Evolutionary conservation across 139 green algal genomes (phyloP), one percentile per base, ranked within the genome.

Genomic region (Chlamydomonas schloesseri): DNA sequence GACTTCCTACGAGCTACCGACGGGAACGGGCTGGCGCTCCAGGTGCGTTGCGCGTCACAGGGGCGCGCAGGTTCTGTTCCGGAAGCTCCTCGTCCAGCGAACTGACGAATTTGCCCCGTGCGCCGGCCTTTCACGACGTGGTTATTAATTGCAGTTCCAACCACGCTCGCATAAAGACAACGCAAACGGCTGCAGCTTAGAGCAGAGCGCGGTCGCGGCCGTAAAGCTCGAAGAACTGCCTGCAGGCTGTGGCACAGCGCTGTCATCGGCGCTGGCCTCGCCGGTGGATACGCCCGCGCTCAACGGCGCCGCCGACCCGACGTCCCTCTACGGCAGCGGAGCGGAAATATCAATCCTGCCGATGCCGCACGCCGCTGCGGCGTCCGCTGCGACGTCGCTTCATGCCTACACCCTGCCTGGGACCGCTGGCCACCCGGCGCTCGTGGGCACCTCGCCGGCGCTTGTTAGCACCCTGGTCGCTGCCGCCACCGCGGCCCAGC

Each of bases 291-390:
- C 77, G 29, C 64, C 77, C 5, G 42, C 64, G 20, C 62, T 84
- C 10, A 62, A 73, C 28, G 42, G n/a, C 42, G 79, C 2, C 11
- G 14, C 21, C 0, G 65, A 85, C 18, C 79, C 74, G 18, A 46
- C 78, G 17, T 73, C 62, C 34, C 31, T 83, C 8, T 26, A 28
- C 8, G 50, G 29, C 76, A 64, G 34, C 26, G 37, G 24, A 8
- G 76, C 60, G 1, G 76, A 83, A 9, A 83, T 83, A 42, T 73
- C 60, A 28, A 82, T 82, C 42, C 75, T 82, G 62, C 75, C 75
- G 15, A 82, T 82, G 73, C 53, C 55, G 55, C 17, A 24, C 24
- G 60, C 60, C 60, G 24, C 60, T 11, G 55, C 53, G 53, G 13
- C 73, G 21, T 55, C 53, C 17, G 24, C 71, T 1, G 73, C n/a